These are phyloP conservation scores for Coemansia sp. DNA, from an alignment of 192 early-diverging fungal species.

Conservation along the genomic window DNA sequence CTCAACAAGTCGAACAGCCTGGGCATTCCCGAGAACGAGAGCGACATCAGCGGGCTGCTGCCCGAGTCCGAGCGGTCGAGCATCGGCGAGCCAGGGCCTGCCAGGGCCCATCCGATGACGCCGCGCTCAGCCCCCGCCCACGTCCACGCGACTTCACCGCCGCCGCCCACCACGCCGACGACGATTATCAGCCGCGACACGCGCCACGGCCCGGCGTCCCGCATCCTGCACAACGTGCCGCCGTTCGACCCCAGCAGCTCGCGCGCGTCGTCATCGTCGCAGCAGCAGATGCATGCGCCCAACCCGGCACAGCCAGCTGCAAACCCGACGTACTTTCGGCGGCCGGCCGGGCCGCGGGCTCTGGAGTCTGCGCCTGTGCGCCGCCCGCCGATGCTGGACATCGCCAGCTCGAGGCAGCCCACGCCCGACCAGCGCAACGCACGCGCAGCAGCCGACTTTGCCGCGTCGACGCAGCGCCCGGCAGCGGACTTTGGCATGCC, in stretches of 20 bases:
- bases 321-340: neutral
- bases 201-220: slow-evolving; percentile 18
- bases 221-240: slow-evolving; percentile 33
- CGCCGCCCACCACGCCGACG: slow-evolving; percentile 44
- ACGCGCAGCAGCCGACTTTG: slow-evolving; percentile 4
- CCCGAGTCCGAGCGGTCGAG: slow-evolving; percentile 11
- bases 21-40: slow-evolving; percentile 24
- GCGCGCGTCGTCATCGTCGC: too few relatives aligned
- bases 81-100: neutral
- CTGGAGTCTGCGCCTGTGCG: neutral
- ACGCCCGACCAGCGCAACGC: slow-evolving; percentile 8
- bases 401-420: neutral
- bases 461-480: too few relatives aligned
- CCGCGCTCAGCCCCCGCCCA: neutral
- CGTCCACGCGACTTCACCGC: neutral
- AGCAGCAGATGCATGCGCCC: too few relatives aligned
- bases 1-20: slow-evolving; percentile 39
- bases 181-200: slow-evolving; percentile 42
- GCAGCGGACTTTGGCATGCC: neutral
- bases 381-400: slow-evolving; percentile 10
- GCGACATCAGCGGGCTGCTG: slow-evolving; percentile 40
- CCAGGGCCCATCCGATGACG: neutral
- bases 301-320: neutral
- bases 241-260: too few relatives aligned
- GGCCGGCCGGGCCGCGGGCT: slow-evolving; percentile 7